These are phyloP conservation scores for Candida sojae DNA, from an alignment of 1,139 yeast species.

Conservation along the genomic window DNA sequence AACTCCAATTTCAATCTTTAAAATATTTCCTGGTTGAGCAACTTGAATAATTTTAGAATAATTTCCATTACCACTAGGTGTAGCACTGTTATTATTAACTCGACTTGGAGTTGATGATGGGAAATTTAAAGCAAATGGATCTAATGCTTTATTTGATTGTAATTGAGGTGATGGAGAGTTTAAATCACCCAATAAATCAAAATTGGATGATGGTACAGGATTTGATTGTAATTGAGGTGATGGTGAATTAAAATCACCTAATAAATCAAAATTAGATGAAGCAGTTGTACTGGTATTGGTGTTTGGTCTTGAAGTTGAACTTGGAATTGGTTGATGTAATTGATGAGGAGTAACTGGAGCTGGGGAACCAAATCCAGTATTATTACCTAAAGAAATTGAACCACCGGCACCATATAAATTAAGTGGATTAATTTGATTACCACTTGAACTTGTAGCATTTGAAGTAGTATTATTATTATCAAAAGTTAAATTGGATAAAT, in stretches of 20 bases:
- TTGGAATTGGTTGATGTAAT: slow-evolving; percentile 14
- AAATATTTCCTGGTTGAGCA: slow-evolving; percentile 42
- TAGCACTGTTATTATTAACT: slow-evolving; percentile 20
- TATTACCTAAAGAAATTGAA: slow-evolving; percentile 39
- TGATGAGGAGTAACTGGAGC: slow-evolving; percentile 11
- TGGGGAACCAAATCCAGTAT: slow-evolving; percentile 5
- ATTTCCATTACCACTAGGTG: neutral
- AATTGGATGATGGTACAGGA: slow-evolving; percentile 21
- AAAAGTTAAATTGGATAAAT: slow-evolving; percentile 64
- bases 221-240: slow-evolving; percentile 51
- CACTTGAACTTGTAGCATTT: slow-evolving; percentile 10
- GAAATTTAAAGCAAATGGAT: slow-evolving; percentile 55
- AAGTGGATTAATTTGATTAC: slow-evolving; percentile 27
- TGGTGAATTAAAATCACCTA: slow-evolving; percentile 49
- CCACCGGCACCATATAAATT: slow-evolving; percentile 52
- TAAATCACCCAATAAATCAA: slow-evolving; percentile 49
- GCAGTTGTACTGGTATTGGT: slow-evolving; percentile 7
- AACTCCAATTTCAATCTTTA: slow-evolving; percentile 55
- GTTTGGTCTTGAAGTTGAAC: slow-evolving; percentile 6
- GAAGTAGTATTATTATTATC: slow-evolving; percentile 18
- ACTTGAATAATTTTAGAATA: slow-evolving; percentile 27
- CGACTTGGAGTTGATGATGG: slow-evolving; percentile 39
- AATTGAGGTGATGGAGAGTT: slow-evolving; percentile 50
- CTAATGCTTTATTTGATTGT: slow-evolving; percentile 32
- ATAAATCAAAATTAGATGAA: slow-evolving; percentile 31